Conservation (phyloP, 73 alveolate species). For the Tetrahymena elliotti region DNA sequence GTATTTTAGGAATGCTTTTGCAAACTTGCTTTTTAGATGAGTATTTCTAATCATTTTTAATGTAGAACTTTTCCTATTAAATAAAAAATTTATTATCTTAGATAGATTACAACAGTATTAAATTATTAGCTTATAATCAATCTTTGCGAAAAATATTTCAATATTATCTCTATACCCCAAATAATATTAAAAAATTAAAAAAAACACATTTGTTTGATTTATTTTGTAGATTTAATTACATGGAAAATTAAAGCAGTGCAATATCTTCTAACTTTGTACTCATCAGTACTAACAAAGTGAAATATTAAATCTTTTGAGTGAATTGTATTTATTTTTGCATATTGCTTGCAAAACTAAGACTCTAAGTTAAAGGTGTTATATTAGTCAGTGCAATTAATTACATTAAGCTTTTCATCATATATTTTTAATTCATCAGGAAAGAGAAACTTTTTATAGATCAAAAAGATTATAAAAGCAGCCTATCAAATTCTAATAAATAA, state of each 20-base stretch:
- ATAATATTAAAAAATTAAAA: neutral
- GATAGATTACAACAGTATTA: neutral
- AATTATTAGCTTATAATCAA: too few species aligned
- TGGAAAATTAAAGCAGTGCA: neutral
- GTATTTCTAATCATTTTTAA: slow-evolving; percentile 16
- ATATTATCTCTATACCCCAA: neutral
- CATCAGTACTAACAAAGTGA: neutral
- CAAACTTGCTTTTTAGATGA: slow-evolving; percentile 1
- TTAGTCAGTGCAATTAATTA: neutral
- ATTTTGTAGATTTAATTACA: neutral
- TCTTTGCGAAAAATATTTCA: neutral
- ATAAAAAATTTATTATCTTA: neutral
- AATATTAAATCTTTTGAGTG: neutral
- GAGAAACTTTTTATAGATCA: neutral
- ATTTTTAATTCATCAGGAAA: neutral
- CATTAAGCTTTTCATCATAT: neutral
- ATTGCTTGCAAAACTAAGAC: neutral
- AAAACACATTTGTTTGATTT: neutral
- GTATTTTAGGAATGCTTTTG: slow-evolving; percentile 26
- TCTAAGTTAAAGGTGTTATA: neutral
- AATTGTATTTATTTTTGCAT: neutral
- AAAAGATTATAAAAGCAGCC: neutral
- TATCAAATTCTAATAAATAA: neutral
- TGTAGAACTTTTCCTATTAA: slow-evolving; percentile 28
- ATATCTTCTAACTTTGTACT: neutral